Evolutionary conservation across 2,329 filamentous ascomycete genomes (phyloP).

Genomic region (Pyricularia sp.): DNA sequence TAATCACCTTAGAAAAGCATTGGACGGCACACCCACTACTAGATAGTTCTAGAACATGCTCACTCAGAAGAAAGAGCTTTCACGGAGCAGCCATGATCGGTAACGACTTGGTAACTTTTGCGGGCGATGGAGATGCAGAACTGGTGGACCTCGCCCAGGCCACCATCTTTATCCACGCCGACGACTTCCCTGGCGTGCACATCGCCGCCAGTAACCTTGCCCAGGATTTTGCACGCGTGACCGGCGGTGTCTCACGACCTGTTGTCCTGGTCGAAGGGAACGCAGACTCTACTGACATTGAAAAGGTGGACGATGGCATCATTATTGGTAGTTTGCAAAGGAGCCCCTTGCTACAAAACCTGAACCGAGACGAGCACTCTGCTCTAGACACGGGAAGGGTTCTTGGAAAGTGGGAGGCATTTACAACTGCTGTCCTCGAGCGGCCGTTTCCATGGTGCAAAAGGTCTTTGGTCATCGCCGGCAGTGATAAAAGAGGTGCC

Average conservation of each 20-base stretch:
- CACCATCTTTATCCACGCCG: not conserved
- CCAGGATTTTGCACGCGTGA: not conserved
- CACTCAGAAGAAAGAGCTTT: not conserved
- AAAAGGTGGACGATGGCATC: constrained; percentile 24
- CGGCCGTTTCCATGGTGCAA: constrained; percentile 13
- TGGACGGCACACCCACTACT: not conserved
- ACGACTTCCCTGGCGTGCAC: constrained; percentile 1
- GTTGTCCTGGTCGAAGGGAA: not conserved
- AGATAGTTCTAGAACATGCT: not conserved
- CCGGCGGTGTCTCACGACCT: not conserved
- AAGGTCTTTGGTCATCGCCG: constrained; percentile 36
- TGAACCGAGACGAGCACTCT: constrained; percentile 30
- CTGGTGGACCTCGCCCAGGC: not conserved
- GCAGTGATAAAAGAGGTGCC: constrained; percentile 44
- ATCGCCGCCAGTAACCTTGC: not conserved
- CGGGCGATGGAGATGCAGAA: not conserved
- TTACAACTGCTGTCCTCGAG: constrained; percentile 34
- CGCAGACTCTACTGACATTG: not conserved
- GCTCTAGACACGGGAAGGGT: constrained; percentile 32
- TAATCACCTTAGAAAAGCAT: not conserved
- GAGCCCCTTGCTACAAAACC: constrained; percentile 34
- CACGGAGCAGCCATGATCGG: not conserved
- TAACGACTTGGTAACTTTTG: not conserved
- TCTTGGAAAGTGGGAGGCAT: constrained; percentile 45
- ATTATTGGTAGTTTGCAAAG: constrained; percentile 40